A percentile compares a stretch with the other conserved stretches of the same genome.
These are phyloP conservation scores for Dinochytrium kinnereticum DNA, from an alignment of 371 early-diverging fungal species.

Conservation along the genomic window DNA sequence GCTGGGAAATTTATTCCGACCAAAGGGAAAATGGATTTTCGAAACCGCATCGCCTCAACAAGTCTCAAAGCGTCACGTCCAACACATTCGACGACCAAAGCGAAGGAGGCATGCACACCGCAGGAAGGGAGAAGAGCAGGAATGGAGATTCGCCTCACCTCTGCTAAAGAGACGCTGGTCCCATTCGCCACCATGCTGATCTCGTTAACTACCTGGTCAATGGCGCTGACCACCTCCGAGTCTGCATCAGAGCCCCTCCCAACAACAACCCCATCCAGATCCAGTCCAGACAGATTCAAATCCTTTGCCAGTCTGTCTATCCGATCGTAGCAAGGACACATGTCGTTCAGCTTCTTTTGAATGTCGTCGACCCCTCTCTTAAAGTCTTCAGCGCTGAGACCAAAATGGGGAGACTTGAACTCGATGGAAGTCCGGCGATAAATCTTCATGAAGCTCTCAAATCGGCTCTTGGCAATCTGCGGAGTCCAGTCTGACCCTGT, in stretches of 20 bases:
- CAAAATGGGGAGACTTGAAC: neutral
- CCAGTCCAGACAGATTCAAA: neutral
- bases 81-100: no score
- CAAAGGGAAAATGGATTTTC: no score
- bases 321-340: slow-evolving; percentile 8
- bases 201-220: neutral
- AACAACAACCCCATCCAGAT: neutral
- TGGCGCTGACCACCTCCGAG: neutral
- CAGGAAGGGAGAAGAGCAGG: no score
- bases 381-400: neutral
- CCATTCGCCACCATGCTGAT: neutral
- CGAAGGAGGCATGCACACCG: no score
- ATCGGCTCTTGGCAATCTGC: neutral
- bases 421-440: neutral
- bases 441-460: slow-evolving; percentile 6
- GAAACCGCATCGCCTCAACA: no score
- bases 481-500: slow-evolving; percentile 11
- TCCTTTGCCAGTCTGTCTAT: neutral
- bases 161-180: no score
- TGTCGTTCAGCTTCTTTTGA: slow-evolving; percentile 1
- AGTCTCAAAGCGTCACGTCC: no score
- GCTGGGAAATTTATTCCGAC: no score
- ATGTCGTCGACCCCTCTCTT: neutral
- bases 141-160: no score
- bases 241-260: neutral